Base-by-base conservation (phyloP, 768 basidiomycete species). In the Rhodotorula sphaerocarpa region DNA sequence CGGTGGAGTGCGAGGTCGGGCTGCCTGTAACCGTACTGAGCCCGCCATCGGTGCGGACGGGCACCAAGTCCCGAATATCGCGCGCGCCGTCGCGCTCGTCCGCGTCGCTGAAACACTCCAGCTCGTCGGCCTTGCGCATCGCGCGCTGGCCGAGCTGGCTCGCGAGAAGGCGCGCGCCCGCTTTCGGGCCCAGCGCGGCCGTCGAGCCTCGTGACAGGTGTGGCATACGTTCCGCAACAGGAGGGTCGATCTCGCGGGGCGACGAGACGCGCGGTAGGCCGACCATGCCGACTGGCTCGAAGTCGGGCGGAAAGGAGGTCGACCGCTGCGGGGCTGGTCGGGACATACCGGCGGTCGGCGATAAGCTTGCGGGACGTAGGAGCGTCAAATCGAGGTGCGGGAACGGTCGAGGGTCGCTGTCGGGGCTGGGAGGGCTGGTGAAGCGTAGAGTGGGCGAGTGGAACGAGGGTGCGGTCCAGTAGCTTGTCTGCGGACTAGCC, bases 111-210 rank as follows among this genome's bases (percentile, higher is more conserved):
- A 39, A 39, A 9, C 16, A 16, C 10, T 9, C 36, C 14, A 58
- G 51, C 3, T 58, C 48, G 15, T 34, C 42, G 23, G n/a, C 47
- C 16, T 59, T 43, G 5, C 50, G 31, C n/a, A 34, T 33, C 3
- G 58, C 50, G 3, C 44, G 33, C 10, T 39, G 50, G n/a, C 43
- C 58, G 5, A 45, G 43, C 5, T n/a, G 23, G 18, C 58, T 59
- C 25, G 50, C 51, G 31, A 59, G 44, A 25, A 59, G 18, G 0
- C 58, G 43, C 0, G 58, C 58, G 16, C 58, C 58, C 3, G 51
- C 50, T 18, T 52, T 53, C 14, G 58, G 58, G 1, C 58, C 58
- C 12, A 59, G 0, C 6, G 50, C 58, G 39, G 25, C 48, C 28
- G 41, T 7, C 39, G 25, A 6, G 30, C 28, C 50, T 23, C 6